Evolutionary conservation across 352 stramenopile species (phyloP).

Genomic region (Phytophthora citrophthora): DNA sequence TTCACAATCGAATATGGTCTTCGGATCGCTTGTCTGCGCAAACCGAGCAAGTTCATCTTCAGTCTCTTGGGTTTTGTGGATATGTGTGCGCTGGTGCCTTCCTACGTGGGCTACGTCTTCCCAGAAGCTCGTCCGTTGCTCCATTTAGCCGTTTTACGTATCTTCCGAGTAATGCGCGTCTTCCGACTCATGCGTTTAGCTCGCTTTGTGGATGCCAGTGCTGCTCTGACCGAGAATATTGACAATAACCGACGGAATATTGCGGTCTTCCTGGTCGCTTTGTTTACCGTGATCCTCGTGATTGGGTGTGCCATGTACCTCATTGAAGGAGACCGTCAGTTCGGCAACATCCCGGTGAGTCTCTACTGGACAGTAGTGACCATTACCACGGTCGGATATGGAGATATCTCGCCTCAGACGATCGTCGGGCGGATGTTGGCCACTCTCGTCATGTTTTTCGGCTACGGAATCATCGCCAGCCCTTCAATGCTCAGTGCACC

Average conservation of each 20-base stretch:
- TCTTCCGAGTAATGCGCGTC: slow-evolving; percentile 84
- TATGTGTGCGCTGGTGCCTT: slow-evolving; percentile 76
- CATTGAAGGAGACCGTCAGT: slow-evolving; percentile 77
- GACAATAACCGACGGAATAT: slow-evolving; percentile 82
- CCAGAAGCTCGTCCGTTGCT: slow-evolving; percentile 67
- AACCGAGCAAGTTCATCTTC: slow-evolving; percentile 65
- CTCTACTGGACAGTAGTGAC: slow-evolving; percentile 89
- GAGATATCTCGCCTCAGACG: slow-evolving; percentile 79
- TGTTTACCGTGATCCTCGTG: slow-evolving; percentile 80
- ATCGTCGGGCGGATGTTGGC: slow-evolving; percentile 80
- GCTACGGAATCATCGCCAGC: slow-evolving; percentile 86
- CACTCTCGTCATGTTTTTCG: slow-evolving; percentile 83
- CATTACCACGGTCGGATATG: slow-evolving; percentile 86
- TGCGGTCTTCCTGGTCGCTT: slow-evolving; percentile 72
- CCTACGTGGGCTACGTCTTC: slow-evolving; percentile 78
- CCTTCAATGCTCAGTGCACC: slow-evolving; percentile 59
- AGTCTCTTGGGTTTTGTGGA: slow-evolving; percentile 82
- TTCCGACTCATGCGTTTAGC: slow-evolving; percentile 78
- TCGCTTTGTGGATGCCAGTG: slow-evolving; percentile 76
- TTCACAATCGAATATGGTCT: slow-evolving; percentile 84
- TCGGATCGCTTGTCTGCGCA: slow-evolving; percentile 66
- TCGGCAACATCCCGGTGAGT: slow-evolving; percentile 85
- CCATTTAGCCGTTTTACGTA: slow-evolving; percentile 74
- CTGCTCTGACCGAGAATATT: slow-evolving; percentile 79
- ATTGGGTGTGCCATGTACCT: slow-evolving; percentile 87